Evolutionary conservation across 2,329 filamentous ascomycete genomes (phyloP).

Genomic region (Colletotrichum eremochloae): DNA sequence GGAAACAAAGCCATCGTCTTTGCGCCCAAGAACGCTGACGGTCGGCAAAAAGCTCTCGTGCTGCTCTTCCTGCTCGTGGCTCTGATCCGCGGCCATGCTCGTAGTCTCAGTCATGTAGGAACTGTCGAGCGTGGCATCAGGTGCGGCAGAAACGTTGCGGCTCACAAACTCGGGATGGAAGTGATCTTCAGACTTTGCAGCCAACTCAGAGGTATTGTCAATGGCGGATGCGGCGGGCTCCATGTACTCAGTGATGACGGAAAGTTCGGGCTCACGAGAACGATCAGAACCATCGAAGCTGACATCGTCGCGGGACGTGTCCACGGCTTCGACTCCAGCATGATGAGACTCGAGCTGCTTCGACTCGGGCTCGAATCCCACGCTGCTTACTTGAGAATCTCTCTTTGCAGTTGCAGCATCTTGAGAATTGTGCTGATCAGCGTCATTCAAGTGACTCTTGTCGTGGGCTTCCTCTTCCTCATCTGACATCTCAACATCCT

Average conservation of each 20-base stretch:
- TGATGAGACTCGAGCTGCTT: neutral
- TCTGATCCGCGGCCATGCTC: constrained; percentile 12
- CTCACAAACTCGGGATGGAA: constrained; percentile 2
- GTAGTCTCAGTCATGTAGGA: constrained; percentile 25
- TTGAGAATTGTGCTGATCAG: neutral
- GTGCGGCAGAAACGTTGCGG: constrained; percentile 17
- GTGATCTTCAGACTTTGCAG: neutral
- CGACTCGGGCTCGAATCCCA: neutral
- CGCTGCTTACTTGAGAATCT: neutral
- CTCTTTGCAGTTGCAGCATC: neutral
- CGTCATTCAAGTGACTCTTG: neutral
- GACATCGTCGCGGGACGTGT: neutral
- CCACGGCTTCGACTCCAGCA: neutral
- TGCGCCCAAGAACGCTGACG: neutral
- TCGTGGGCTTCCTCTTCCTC: neutral
- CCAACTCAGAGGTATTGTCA: neutral
- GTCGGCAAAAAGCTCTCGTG: constrained; percentile 1
- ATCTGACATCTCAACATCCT: neutral
- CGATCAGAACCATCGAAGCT: constrained; percentile 1
- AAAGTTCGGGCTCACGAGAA: constrained; percentile 13
- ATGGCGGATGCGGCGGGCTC: constrained; percentile 15
- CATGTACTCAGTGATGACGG: constrained; percentile 26
- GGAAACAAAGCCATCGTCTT: neutral
- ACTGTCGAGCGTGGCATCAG: constrained; percentile 15
- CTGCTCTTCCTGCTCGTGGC: neutral